Base-by-base conservation (phyloP, 352 stramenopile genomes). In the Globisporangium irregulare region DNA sequence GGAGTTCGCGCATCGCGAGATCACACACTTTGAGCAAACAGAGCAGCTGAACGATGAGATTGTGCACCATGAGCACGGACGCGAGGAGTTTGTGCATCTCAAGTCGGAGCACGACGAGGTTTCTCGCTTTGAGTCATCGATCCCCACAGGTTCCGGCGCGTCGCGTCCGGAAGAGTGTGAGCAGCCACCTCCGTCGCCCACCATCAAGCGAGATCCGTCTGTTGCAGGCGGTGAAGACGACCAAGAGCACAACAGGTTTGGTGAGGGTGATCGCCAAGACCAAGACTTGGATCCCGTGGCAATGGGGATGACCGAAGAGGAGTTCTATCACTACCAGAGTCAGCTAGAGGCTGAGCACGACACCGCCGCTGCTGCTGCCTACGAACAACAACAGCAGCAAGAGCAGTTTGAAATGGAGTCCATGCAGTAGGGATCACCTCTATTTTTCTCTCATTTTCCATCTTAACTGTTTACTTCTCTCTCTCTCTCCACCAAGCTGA, bases 81-180 rank as follows among this genome's bases (percentile, higher is more conserved):
- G 81, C 34, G 86, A 95, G 58, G 86, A 95, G 61, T 94, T 95
- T 64, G 68, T 95, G 29, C 86, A 94, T 41, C 72, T 93, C 57
- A 95, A 95, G 63, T 93, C 84, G 34, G 73, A 84, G 32, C 79
- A 93, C 62, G 88, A 94, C 63, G 87, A 95, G 74, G 79, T 94
- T 55, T 95, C 87, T 27, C 85, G 86, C 36, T 95, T 95, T 50
- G 84, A 94, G 62, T 89, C 86, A 20, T 90, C 80, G 0, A 86
- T 90, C 12, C 87, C 86, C 9, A 74, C 71, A 5, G 48, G 60
- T 10, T 48, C 55, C 36, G 69, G 18, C 2, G 59, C 68, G 3
- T 15, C 48, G 9, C 75, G 78, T 0, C 79, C 84, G 0, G 83
- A 94, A 50, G 86, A 91, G 64, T 92, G 85, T 59, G 82, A 93